Percentiles rank a stretch among this genome's conserved stretches.
Evolutionary conservation across 352 stramenopile species (phyloP).

Genomic region (Pythium monospermum): DNA sequence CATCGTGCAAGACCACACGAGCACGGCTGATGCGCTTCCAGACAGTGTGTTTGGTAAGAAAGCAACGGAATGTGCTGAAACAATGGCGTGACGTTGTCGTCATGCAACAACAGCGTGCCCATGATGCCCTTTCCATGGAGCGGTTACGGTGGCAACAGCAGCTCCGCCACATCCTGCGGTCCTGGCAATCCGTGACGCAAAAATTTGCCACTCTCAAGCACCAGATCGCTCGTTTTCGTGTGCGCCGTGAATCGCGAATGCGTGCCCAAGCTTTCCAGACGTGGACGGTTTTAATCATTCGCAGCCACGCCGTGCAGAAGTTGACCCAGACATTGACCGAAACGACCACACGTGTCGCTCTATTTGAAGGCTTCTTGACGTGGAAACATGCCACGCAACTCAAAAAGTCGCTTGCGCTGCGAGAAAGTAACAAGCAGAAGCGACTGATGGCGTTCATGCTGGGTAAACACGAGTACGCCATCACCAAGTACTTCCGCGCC

Average conservation of each 20-base stretch:
- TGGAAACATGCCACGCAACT: slow-evolving; percentile 5
- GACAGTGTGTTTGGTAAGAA: too few species aligned
- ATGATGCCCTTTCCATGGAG: too few species aligned
- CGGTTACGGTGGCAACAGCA: too few species aligned
- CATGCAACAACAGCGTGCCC: background rate
- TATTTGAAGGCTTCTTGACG: background rate
- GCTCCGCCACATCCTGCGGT: too few species aligned
- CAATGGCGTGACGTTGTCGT: background rate
- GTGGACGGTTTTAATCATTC: background rate
- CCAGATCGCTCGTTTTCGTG: background rate
- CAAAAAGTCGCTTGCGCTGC: slow-evolving; percentile 3
- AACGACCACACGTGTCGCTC: background rate
- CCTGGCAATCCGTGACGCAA: too few species aligned
- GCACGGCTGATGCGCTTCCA: too few species aligned
- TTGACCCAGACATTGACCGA: background rate
- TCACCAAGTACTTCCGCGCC: slow-evolving; percentile 25
- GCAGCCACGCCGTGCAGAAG: background rate
- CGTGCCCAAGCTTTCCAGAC: background rate
- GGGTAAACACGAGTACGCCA: slow-evolving; percentile 19
- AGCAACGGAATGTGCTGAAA: background rate
- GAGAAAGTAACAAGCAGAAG: slow-evolving; percentile 26
- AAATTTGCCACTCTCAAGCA: too few species aligned
- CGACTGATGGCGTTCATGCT: slow-evolving; percentile 35
- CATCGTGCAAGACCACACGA: too few species aligned
- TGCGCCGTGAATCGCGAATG: background rate